A percentile compares a stretch with the other conserved stretches of the same genome.
phyloP scores from a whole-genome alignment of 2,329 filamentous ascomycete species.

The Fusarium citri region DNA sequence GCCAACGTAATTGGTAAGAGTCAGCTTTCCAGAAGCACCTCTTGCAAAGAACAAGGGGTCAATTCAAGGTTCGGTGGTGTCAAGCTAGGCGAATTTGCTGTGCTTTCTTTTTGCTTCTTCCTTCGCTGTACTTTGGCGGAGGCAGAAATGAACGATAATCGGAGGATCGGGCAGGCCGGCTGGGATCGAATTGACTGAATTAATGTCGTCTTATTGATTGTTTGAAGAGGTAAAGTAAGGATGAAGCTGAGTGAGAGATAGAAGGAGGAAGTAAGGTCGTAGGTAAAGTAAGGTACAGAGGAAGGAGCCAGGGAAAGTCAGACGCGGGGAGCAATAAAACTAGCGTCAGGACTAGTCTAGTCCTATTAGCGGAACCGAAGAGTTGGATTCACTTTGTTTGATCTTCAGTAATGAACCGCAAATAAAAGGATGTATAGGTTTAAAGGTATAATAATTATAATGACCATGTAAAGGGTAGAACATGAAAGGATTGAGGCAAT shows the following conservation, averaged over 20 bases:
- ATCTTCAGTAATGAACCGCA: conserved; percentile 6
- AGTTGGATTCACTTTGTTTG: conserved; percentile 14
- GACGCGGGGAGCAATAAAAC: conserved; percentile 44
- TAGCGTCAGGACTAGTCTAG: conserved; percentile 46
- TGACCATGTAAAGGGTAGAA: not conserved
- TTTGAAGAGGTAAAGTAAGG: conserved; percentile 8
- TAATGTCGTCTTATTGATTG: not conserved
- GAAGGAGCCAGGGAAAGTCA: conserved; percentile 34
- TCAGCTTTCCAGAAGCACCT: conserved; percentile 24
- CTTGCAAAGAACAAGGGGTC: conserved; percentile 16
- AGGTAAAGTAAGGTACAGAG: not conserved
- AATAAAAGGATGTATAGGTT: not conserved
- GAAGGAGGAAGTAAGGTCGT: conserved; percentile 24
- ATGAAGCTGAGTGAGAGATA: conserved; percentile 11
- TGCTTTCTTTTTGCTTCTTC: not conserved
- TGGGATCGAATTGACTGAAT: not conserved
- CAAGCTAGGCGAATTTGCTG: not conserved
- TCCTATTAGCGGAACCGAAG: conserved; percentile 43
- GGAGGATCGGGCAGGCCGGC: no score
- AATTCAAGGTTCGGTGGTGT: not conserved
- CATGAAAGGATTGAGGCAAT: not conserved
- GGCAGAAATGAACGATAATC: not conserved
- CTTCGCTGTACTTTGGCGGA: not conserved
- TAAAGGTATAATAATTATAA: not conserved
- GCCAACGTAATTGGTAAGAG: conserved; percentile 16